Evolutionary conservation across 768 basidiomycete genomes (phyloP).

Genomic region (Basidioascus undulatus): DNA sequence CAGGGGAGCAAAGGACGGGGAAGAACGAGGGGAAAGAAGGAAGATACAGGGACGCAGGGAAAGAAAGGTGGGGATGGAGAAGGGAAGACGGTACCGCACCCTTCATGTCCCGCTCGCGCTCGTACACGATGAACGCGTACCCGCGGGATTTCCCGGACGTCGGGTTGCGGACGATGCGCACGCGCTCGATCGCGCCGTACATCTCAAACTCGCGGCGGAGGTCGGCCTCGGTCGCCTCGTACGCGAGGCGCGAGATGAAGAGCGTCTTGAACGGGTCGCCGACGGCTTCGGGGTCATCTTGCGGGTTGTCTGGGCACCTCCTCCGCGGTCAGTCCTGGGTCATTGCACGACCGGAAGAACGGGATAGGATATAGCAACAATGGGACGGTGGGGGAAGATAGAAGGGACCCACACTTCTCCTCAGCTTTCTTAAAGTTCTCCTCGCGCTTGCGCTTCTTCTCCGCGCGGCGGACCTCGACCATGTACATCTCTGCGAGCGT

Average conservation of each 20-base stretch:
- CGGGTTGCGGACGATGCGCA: constrained; percentile 79
- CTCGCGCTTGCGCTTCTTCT: constrained; percentile 45
- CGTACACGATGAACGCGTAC: constrained; percentile 93
- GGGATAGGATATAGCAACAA: not conserved
- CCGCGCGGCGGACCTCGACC: constrained; percentile 36
- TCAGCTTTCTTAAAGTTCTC: constrained; percentile 59
- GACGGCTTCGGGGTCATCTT: constrained; percentile 66
- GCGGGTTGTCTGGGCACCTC: constrained; percentile 51
- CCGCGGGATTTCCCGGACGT: constrained; percentile 55
- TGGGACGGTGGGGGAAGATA: not conserved
- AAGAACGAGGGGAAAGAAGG: not conserved
- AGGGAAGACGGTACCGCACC: constrained; percentile 32
- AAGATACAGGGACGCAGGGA: not conserved
- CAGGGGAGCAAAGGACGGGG: not conserved
- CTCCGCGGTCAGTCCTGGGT: not conserved
- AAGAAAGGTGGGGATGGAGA: not conserved
- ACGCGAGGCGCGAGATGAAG: constrained; percentile 83
- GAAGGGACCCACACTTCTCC: constrained; percentile 46
- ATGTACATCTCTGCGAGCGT: not conserved
- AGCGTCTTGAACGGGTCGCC: constrained; percentile 98
- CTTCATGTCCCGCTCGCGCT: constrained; percentile 98
- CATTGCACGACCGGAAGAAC: not conserved
- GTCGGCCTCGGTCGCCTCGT: constrained; percentile 73
- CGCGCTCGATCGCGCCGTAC: constrained; percentile 81
- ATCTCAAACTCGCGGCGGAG: constrained; percentile 84